Evolutionary conservation across 176 grass and related monocot species (phyloP).

Genomic region (Hyparrhenia diplandra): DNA sequence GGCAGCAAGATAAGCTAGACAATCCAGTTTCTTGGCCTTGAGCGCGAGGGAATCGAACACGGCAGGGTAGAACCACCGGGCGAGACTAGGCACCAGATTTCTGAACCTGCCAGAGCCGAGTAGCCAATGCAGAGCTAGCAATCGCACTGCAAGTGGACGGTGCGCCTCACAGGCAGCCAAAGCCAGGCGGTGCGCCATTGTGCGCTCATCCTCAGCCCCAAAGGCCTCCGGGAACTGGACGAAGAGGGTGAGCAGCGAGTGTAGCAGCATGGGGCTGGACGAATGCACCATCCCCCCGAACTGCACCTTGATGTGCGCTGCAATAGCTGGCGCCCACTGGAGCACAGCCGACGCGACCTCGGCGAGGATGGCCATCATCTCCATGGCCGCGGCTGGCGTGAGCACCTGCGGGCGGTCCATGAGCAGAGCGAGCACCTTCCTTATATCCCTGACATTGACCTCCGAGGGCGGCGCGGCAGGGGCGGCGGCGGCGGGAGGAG

Average conservation of each 20-base stretch:
- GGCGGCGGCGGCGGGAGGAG: not conserved
- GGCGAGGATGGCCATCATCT: slow-evolving; percentile 53
- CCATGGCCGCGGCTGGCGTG: slow-evolving; percentile 57
- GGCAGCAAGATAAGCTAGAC: slow-evolving; percentile 47
- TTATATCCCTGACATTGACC: slow-evolving; percentile 71
- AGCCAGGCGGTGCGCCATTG: slow-evolving; percentile 51
- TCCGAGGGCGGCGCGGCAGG: slow-evolving; percentile 47
- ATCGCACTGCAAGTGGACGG: slow-evolving; percentile 46
- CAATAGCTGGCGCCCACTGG: slow-evolving; percentile 55
- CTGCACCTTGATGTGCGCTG: slow-evolving; percentile 83
- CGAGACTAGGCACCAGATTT: slow-evolving; percentile 16
- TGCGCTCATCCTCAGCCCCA: slow-evolving; percentile 49
- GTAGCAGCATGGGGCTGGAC: slow-evolving; percentile 59
- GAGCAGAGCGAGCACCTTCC: slow-evolving; percentile 66
- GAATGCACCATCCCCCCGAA: slow-evolving; percentile 73
- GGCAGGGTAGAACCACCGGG: slow-evolving; percentile 49
- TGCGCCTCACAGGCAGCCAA: slow-evolving; percentile 48
- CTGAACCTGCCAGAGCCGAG: slow-evolving; percentile 49
- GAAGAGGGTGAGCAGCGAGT: slow-evolving; percentile 68
- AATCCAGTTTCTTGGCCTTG: slow-evolving; percentile 91
- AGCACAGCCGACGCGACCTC: slow-evolving; percentile 53
- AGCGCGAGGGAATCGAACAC: slow-evolving; percentile 74
- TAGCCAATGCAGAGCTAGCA: slow-evolving; percentile 84
- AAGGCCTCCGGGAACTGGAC: slow-evolving; percentile 62
- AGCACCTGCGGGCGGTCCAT: slow-evolving; percentile 74